These are phyloP conservation scores for Russula sp. DNA, from an alignment of 768 basidiomycete species.

Conservation along the genomic window DNA sequence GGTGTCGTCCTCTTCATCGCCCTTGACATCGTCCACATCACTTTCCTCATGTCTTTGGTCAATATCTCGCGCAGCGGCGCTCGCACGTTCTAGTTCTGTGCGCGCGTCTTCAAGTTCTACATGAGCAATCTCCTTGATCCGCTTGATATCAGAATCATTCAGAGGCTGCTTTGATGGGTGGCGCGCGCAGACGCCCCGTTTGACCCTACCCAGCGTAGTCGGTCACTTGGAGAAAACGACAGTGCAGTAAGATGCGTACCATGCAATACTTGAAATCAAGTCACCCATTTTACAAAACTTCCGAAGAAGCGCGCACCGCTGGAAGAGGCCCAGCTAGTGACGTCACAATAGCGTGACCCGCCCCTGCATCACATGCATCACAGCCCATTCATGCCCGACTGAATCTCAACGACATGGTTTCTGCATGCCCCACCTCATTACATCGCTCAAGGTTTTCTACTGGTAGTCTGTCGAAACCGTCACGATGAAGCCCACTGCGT, in stretches of 20 bases:
- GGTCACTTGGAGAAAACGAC: background rate
- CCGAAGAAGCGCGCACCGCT: background rate
- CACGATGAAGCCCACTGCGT: no score
- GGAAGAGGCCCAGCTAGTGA: background rate
- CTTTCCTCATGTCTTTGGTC: constrained; percentile 57
- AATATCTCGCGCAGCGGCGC: constrained; percentile 67
- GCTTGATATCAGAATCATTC: constrained; percentile 82
- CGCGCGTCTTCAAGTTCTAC: constrained; percentile 89
- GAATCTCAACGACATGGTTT: no score
- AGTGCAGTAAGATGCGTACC: background rate
- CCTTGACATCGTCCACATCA: constrained; percentile 51
- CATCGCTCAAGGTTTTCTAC: no score
- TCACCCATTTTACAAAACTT: constrained; percentile 9
- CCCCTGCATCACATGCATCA: no score
- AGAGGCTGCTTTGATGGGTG: constrained; percentile 85
- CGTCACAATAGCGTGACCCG: no score
- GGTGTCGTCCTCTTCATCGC: constrained; percentile 40
- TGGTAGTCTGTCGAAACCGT: no score
- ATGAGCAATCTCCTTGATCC: constrained; percentile 80
- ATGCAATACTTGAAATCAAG: constrained; percentile 12
- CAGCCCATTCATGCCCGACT: no score
- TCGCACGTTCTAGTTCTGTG: constrained; percentile 74
- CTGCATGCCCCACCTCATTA: no score
- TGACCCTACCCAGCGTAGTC: constrained; percentile 46
- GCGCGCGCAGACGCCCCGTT: constrained; percentile 63